Evolutionary conservation across 2,329 filamentous ascomycete genomes (phyloP).

Genomic region (Neospermospora avenae): DNA sequence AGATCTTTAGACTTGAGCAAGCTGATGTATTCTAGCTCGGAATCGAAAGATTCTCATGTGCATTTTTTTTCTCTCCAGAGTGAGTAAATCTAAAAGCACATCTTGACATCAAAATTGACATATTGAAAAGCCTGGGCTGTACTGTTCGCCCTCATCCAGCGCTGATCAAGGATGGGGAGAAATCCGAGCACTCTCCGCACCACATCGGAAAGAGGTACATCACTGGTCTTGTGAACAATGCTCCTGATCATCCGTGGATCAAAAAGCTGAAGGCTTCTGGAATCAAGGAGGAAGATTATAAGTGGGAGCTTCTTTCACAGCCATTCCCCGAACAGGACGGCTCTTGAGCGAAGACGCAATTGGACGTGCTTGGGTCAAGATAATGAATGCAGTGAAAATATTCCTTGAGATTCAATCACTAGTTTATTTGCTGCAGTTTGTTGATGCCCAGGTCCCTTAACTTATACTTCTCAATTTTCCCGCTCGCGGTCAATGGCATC

Average conservation of each 20-base stretch:
- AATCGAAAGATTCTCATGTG: background rate
- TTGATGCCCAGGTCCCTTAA: background rate
- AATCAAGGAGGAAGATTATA: constrained; percentile 6
- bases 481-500: constrained; percentile 5
- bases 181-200: background rate
- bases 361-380: background rate
- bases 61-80: constrained; percentile 3
- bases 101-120: background rate
- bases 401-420: background rate
- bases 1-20: background rate
- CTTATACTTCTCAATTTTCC: constrained; percentile 8
- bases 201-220: constrained; percentile 5
- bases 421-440: background rate
- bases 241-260: background rate
- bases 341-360: background rate
- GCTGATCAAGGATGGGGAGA: background rate
- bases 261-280: constrained; percentile 3
- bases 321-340: background rate
- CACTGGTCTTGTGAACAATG: background rate
- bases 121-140: background rate
- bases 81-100: background rate
- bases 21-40: background rate
- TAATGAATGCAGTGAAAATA: background rate
- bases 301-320: constrained; percentile 4
- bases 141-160: background rate